A percentile compares a stretch with the other conserved stretches of the same genome.
Evolutionary conservation across 768 basidiomycete species (phyloP).

Genomic region (Suillus alpinus): DNA sequence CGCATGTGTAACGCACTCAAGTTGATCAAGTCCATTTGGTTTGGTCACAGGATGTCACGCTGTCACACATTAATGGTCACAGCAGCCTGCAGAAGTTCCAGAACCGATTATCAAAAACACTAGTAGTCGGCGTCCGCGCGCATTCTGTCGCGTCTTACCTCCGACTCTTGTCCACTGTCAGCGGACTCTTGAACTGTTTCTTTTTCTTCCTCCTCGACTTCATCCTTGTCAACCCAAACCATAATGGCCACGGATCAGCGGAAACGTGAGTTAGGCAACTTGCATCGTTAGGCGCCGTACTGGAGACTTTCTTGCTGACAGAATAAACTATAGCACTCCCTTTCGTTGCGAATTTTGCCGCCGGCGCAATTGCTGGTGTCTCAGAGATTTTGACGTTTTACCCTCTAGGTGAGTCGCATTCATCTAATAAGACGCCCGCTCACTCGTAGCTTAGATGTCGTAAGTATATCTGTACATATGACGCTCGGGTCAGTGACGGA

Average conservation of each 20-base stretch:
- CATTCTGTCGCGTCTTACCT: neutral
- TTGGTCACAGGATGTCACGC: slow-evolving; percentile 11
- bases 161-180: neutral
- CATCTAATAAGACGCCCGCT: neutral
- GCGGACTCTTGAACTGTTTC: neutral
- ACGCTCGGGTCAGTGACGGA: slow-evolving; percentile 5
- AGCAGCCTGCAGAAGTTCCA: too few species aligned
- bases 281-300: neutral
- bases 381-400: slow-evolving; percentile 84
- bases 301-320: slow-evolving; percentile 4
- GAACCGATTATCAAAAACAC: neutral
- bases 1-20: slow-evolving; percentile 32
- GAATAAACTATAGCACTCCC: slow-evolving; percentile 60
- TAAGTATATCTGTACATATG: slow-evolving; percentile 38
- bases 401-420: slow-evolving; percentile 68
- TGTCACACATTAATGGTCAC: neutral
- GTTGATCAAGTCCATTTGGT: slow-evolving; percentile 11
- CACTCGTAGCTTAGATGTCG: slow-evolving; percentile 69
- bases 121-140: neutral
- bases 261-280: slow-evolving; percentile 24
- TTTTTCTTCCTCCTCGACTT: neutral
- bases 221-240: neutral
- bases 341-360: slow-evolving; percentile 86
- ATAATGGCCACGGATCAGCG: slow-evolving; percentile 30
- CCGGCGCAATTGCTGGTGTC: slow-evolving; percentile 94